A percentile compares a stretch with the other conserved stretches of the same genome.
Evolutionary conservation across 192 early-diverging fungal genomes (phyloP).

Genomic region (Geranomyces michiganensis): DNA sequence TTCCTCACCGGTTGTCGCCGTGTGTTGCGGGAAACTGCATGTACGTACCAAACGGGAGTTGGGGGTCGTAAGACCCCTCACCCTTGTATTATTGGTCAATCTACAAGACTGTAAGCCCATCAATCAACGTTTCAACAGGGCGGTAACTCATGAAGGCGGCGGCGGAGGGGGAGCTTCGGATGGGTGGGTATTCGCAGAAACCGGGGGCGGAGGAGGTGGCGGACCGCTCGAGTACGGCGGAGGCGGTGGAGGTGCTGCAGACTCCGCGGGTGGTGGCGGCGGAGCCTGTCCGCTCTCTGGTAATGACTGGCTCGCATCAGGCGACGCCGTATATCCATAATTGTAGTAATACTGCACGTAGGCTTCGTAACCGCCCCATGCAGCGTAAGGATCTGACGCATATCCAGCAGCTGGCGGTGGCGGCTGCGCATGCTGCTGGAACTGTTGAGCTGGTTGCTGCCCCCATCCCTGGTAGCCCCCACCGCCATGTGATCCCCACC

Average conservation of each 20-base stretch:
- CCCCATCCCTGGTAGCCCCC: neutral
- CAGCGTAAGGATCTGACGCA: slow-evolving; percentile 15
- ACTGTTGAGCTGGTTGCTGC: slow-evolving; percentile 1
- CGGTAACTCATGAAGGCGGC: neutral
- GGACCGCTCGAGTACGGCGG: neutral
- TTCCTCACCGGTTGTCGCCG: too few species aligned
- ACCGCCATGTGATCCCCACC: neutral
- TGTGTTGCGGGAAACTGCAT: too few species aligned
- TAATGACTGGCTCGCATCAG: neutral
- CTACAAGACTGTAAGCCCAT: too few species aligned
- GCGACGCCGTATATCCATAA: neutral
- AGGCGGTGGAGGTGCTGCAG: slow-evolving; percentile 1
- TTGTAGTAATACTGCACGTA: slow-evolving; percentile 22
- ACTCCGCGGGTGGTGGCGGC: neutral
- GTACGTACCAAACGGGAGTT: too few species aligned
- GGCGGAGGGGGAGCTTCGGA: neutral
- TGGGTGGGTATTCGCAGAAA: neutral
- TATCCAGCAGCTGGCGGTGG: slow-evolving; percentile 8
- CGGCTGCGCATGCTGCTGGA: neutral
- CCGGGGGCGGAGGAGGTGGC: slow-evolving; percentile 19
- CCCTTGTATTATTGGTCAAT: too few species aligned
- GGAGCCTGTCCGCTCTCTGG: neutral
- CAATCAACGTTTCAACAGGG: neutral
- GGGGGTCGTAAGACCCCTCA: too few species aligned
- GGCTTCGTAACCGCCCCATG: neutral